Conservation (phyloP, 176 grass and related monocot genomes). For the Elymus sibiricus region DNA sequence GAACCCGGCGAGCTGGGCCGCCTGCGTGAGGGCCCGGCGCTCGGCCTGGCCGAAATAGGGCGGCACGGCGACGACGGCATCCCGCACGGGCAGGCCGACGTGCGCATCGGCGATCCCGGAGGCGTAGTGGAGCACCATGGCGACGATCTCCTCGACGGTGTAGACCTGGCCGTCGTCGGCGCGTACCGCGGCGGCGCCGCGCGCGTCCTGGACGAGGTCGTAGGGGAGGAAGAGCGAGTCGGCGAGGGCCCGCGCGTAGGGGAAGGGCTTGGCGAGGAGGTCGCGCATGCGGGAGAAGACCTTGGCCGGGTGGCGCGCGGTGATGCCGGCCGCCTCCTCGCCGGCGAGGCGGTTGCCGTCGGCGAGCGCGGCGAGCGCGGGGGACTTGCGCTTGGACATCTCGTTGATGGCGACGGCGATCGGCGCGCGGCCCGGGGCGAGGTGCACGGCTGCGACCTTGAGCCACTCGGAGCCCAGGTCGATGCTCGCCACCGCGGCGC, state of each 20-base stretch:
- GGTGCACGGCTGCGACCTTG: slow-evolving; percentile 89
- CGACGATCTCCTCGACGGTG: slow-evolving; percentile 76
- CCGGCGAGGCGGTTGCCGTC: slow-evolving; percentile 75
- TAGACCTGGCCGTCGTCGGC: slow-evolving; percentile 78
- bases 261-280: slow-evolving; percentile 77
- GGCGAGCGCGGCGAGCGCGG: slow-evolving; percentile 67
- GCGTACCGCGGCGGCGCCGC: slow-evolving; percentile 60
- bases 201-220: slow-evolving; percentile 75
- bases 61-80: slow-evolving; percentile 84
- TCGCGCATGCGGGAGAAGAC: slow-evolving; percentile 82
- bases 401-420: slow-evolving; percentile 93
- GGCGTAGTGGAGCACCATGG: slow-evolving; percentile 80
- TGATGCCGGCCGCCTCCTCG: slow-evolving; percentile 90
- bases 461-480: slow-evolving; percentile 98
- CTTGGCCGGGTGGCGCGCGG: slow-evolving; percentile 81
- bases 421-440: slow-evolving; percentile 70
- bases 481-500: slow-evolving; percentile 87
- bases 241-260: slow-evolving; percentile 44
- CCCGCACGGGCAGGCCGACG: slow-evolving; percentile 64
- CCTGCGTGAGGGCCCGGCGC: slow-evolving; percentile 72
- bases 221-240: slow-evolving; percentile 81
- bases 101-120: slow-evolving; percentile 68
- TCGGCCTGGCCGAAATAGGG: slow-evolving; percentile 89
- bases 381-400: slow-evolving; percentile 99
- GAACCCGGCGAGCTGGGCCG: slow-evolving; percentile 80